Evolutionary conservation across 768 basidiomycete species (phyloP).

Genomic region (Mrakia frigida): DNA sequence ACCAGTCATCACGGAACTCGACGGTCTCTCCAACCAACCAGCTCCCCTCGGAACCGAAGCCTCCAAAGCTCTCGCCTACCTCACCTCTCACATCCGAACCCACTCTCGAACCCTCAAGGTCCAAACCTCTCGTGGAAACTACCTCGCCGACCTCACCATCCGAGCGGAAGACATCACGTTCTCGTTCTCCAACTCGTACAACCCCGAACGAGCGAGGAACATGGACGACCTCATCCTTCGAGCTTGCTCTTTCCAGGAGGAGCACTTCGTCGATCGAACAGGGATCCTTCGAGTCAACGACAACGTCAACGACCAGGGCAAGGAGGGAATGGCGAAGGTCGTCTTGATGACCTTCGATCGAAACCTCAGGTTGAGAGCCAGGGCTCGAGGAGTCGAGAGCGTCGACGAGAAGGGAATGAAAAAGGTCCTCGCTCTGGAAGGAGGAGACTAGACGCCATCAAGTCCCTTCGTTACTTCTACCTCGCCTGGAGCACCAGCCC

Average conservation of each 20-base stretch:
- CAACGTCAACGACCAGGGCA: slow-evolving; percentile 38
- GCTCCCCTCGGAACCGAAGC: slow-evolving; percentile 69
- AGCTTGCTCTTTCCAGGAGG: slow-evolving; percentile 86
- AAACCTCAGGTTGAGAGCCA: slow-evolving; percentile 47
- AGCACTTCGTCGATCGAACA: slow-evolving; percentile 85
- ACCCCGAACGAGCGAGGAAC: slow-evolving; percentile 54
- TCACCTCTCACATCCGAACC: slow-evolving; percentile 67
- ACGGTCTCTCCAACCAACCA: slow-evolving; percentile 67
- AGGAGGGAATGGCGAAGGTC: slow-evolving; percentile 62
- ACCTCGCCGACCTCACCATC: slow-evolving; percentile 72
- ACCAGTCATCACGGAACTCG: slow-evolving; percentile 86
- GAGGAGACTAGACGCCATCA: background rate
- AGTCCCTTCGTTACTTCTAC: background rate
- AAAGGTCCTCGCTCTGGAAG: slow-evolving; percentile 21
- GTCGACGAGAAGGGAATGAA: slow-evolving; percentile 32
- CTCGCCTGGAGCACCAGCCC: background rate
- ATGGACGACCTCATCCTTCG: slow-evolving; percentile 96
- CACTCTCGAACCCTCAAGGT: slow-evolving; percentile 78
- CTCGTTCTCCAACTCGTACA: slow-evolving; percentile 17
- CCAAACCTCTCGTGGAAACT: slow-evolving; percentile 92
- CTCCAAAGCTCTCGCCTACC: slow-evolving; percentile 63
- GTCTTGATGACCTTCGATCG: slow-evolving; percentile 86
- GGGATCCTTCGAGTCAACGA: slow-evolving; percentile 55
- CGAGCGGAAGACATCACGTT: slow-evolving; percentile 77
- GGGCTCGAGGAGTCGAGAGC: slow-evolving; percentile 19